Percentiles rank a stretch among this genome's conserved stretches.
Evolutionary conservation across 257 asterid genomes (phyloP).

Genomic region (Solanum megistacrolobum): DNA sequence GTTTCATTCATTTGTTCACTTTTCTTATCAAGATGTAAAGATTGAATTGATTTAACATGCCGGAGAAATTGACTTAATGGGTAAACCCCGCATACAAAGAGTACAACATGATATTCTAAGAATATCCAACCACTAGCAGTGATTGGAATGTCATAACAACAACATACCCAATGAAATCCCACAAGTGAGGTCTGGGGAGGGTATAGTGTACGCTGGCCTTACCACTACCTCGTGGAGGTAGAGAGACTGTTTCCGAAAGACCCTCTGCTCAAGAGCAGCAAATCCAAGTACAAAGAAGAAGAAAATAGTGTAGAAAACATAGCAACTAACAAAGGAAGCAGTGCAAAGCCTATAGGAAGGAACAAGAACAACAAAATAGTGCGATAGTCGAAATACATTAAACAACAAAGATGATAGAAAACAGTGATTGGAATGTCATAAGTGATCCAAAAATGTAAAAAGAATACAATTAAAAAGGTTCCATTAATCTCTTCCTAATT

Average conservation of each 20-base stretch:
- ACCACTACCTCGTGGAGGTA: background rate
- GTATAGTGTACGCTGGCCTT: background rate
- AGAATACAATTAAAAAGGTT: background rate
- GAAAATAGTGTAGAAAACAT: background rate
- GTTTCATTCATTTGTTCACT: background rate
- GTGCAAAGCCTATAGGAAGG: background rate
- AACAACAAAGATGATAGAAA: background rate
- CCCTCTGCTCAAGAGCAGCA: background rate
- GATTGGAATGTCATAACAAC: background rate
- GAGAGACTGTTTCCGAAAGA: background rate
- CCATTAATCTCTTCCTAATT: background rate
- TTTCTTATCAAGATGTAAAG: background rate
- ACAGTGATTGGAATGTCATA: background rate
- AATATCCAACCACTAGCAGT: background rate
- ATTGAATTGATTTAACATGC: background rate
- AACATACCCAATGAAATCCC: background rate
- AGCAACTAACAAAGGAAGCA: background rate
- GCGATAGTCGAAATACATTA: background rate
- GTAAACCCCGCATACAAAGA: background rate
- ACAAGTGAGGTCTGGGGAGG: background rate
- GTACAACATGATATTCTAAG: background rate
- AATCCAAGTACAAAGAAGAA: background rate
- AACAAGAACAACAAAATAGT: background rate
- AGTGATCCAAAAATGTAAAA: background rate
- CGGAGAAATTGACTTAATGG: background rate